phyloP scores from a whole-genome alignment of 2,329 filamentous ascomycete genomes.

The Fusarium sp. region DNA sequence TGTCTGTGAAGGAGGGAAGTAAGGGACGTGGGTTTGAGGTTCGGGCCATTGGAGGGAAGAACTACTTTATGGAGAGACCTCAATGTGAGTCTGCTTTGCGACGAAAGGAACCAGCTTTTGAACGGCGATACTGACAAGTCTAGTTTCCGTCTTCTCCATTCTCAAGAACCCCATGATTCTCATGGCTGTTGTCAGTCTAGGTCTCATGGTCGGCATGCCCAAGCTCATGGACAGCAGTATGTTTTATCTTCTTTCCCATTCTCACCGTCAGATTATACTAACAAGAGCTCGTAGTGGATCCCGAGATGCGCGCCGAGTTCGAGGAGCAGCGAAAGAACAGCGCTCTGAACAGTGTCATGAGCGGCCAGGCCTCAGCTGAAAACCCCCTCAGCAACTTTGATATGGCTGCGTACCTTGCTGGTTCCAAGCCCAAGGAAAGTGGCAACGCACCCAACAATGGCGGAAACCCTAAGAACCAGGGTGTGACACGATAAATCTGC shows the following conservation, averaged over 20 bases:
- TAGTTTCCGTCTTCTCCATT: conserved; percentile 82
- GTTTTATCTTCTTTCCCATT: conserved; percentile 50
- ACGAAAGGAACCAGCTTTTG: background rate
- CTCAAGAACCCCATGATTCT: conserved; percentile 98
- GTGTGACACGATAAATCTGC: conserved; percentile 51
- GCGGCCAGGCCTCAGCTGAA: conserved; percentile 46
- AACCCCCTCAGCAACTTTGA: conserved; percentile 68
- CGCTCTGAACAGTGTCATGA: conserved; percentile 70
- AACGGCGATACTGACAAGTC: conserved; percentile 5
- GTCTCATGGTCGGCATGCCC: conserved; percentile 89
- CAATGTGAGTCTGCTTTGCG: conserved; percentile 70
- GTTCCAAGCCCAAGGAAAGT: conserved; percentile 59
- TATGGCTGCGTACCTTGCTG: conserved; percentile 72
- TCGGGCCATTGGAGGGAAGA: conserved; percentile 70
- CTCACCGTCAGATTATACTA: background rate
- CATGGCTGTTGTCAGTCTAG: conserved; percentile 85
- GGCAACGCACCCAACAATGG: conserved; percentile 39
- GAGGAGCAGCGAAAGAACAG: conserved; percentile 87
- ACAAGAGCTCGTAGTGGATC: conserved; percentile 76
- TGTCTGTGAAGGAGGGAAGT: conserved; percentile 55
- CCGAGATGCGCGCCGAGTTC: conserved; percentile 93
- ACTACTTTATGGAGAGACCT: conserved; percentile 79
- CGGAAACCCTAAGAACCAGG: conserved; percentile 53
- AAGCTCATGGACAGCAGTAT: conserved; percentile 95
- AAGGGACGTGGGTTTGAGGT: conserved; percentile 66